Evolutionary conservation across 495 filamentous ascomycete species (phyloP).

Genomic region (Rhizodiscina lignyota): DNA sequence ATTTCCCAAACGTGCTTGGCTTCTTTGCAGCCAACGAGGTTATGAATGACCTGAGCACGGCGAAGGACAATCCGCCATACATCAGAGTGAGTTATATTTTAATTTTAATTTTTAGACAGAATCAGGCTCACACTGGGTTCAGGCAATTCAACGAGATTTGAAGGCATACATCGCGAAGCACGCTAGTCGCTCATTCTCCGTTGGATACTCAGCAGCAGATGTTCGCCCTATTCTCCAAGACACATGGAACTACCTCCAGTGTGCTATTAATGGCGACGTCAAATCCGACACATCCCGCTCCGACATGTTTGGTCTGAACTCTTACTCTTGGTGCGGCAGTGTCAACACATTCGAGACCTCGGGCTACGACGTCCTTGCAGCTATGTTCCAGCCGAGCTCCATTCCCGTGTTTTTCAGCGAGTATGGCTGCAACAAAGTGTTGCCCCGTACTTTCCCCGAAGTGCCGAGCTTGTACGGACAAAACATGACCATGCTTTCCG

Average conservation of each 20-base stretch:
- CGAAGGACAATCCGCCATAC: slow-evolving; percentile 43
- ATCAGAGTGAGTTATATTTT: slow-evolving; percentile 23
- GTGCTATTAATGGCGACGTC: slow-evolving; percentile 47
- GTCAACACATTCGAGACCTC: slow-evolving; percentile 50
- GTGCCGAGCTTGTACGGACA: slow-evolving; percentile 62
- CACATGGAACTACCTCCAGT: slow-evolving; percentile 71
- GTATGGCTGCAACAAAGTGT: slow-evolving; percentile 77
- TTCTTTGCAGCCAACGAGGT: slow-evolving; percentile 95
- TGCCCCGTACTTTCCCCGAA: slow-evolving; percentile 71
- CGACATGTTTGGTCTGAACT: slow-evolving; percentile 90
- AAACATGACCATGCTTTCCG: slow-evolving; percentile 71
- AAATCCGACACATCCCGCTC: slow-evolving; percentile 41
- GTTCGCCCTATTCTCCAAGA: slow-evolving; percentile 65
- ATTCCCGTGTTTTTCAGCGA: slow-evolving; percentile 94
- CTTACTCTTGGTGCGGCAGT: slow-evolving; percentile 80
- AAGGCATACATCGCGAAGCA: slow-evolving; percentile 77
- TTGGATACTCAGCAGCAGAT: slow-evolving; percentile 92
- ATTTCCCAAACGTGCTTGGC: slow-evolving; percentile 75
- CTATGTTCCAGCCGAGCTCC: slow-evolving; percentile 51
- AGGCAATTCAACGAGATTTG: slow-evolving; percentile 65
- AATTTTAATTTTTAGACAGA: background rate
- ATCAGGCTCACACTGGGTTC: too few relatives aligned
- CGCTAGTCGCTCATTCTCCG: slow-evolving; percentile 50
- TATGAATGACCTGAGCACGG: slow-evolving; percentile 50
- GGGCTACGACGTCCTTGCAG: slow-evolving; percentile 54